Conservation (phyloP, 2,329 filamentous ascomycete species). For the Xylariaceae sp. region DNA sequence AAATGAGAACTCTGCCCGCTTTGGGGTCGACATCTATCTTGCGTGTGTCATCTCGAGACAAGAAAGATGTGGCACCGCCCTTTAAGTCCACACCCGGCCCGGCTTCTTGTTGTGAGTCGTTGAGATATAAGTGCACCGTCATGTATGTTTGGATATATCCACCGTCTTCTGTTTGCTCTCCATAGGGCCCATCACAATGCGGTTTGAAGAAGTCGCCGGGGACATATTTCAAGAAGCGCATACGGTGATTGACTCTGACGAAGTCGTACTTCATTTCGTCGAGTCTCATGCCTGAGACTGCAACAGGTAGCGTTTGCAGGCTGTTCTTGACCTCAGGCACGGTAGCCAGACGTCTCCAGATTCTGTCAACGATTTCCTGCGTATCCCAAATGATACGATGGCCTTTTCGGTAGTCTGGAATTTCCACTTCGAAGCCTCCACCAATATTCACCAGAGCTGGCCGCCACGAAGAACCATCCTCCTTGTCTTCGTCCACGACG, state of each 20-base stretch:
- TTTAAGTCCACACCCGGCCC: conserved; percentile 35
- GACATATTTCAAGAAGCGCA: conserved; percentile 73
- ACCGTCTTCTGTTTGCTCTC: conserved; percentile 46
- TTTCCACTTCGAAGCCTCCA: conserved; percentile 55
- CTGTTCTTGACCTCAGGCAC: conserved; percentile 41
- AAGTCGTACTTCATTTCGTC: conserved; percentile 39
- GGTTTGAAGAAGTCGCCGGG: conserved; percentile 71
- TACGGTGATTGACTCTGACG: conserved; percentile 63
- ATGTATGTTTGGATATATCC: conserved; percentile 46
- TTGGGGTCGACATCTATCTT: conserved; percentile 54
- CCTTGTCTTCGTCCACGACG: conserved; percentile 45
- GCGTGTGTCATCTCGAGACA: conserved; percentile 41
- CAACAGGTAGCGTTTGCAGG: conserved; percentile 36
- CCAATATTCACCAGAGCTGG: conserved; percentile 69
- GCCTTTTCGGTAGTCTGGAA: conserved; percentile 62
- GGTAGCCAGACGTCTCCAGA: conserved; percentile 59
- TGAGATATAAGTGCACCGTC: conserved; percentile 56
- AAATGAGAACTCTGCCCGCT: conserved; percentile 57
- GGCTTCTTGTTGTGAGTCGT: conserved; percentile 44
- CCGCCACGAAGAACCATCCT: conserved; percentile 51
- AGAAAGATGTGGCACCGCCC: conserved; percentile 56
- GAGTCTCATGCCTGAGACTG: conserved; percentile 33
- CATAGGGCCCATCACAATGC: conserved; percentile 67
- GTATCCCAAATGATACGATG: conserved; percentile 77
- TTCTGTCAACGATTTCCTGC: conserved; percentile 55